Evolutionary conservation across 306 rosid genomes (phyloP).

Genomic region (Quercus bicolor): DNA sequence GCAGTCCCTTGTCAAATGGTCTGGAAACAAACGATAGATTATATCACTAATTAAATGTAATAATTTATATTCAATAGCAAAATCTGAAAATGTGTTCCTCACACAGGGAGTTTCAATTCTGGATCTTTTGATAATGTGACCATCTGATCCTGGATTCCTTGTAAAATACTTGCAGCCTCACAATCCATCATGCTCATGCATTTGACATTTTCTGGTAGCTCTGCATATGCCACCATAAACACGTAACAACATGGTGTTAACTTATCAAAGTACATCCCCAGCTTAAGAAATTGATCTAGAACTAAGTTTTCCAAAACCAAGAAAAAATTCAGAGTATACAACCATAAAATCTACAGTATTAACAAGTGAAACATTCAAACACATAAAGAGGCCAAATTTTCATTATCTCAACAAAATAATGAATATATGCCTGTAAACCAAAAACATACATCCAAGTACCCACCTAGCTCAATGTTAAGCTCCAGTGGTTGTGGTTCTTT

Average conservation of each 20-base stretch:
- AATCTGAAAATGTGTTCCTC: conserved; percentile 26
- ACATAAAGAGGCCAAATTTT: no score
- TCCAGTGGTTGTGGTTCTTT: conserved; percentile 52
- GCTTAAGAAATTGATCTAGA: background rate
- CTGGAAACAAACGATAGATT: conserved; percentile 36
- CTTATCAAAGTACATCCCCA: background rate
- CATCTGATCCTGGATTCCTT: conserved; percentile 76
- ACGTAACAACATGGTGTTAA: background rate
- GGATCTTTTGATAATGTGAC: conserved; percentile 71
- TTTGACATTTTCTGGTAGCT: conserved; percentile 60
- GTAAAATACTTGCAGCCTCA: conserved; percentile 67
- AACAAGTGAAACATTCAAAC: no score
- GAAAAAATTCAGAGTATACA: background rate
- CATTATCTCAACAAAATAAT: background rate
- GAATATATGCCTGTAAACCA: conserved; percentile 3
- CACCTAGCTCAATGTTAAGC: conserved; percentile 57
- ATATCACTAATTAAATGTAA: conserved; percentile 7
- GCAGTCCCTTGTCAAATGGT: conserved; percentile 78
- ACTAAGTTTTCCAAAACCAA: background rate
- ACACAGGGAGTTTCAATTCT: conserved; percentile 63
- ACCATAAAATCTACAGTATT: background rate
- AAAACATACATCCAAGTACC: conserved; percentile 27
- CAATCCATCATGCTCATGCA: conserved; percentile 64
- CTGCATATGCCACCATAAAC: conserved; percentile 41
- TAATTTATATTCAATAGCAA: conserved; percentile 8